Base-by-base conservation (phyloP, 2,329 filamentous ascomycete genomes). In the Bimuria novae-zelandiae region DNA sequence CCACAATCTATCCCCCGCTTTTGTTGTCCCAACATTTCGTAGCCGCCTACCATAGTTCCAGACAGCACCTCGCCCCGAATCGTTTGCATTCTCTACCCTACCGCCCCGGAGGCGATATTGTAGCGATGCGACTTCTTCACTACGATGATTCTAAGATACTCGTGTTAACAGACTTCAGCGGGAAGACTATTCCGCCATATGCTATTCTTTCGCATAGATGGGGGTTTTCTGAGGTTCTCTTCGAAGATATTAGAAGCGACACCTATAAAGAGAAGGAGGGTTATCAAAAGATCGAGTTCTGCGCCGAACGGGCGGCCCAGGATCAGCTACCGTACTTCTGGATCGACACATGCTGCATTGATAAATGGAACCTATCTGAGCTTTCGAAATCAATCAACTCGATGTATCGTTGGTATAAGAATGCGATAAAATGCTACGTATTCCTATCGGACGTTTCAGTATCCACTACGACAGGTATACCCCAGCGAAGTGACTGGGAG, bases 201-300 rank as follows among this genome's bases (percentile, higher is more conserved):
- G 32, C 32, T 16, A 35, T 35, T 16, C 32, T 35, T 5, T 35
- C 32, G 32, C 32, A 35, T 14, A 35, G 32, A 35, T 35, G 32
- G 32, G n/a, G 32, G 8, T 5, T 8, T 16, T 11, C 32, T 16
- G 32, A 35, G n/a, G n/a, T 35, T 14, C 5, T 8, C 32, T 16
- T 35, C 32, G 32, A 35, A 16, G 32, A 35, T 14, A 14, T 35
- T 35, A 16, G 7, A 8, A 35, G n/a, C 5, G n/a, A 35, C 7
- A 16, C 32, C 8, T 35, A 35, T 14, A 8, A 5, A 14, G n/a
- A 35, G n/a, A 35, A 35, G 32, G 41, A 57, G 40, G 54, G 56
- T 22, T 58, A 60, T 48, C 29, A 12, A 30, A 61, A 64, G 50
- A 55, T 67, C 25, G 10, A 36, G 49, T 64, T 63, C 23, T 69